Conservation (phyloP, 345 rosid species). For the Fremontodendron californicum region DNA sequence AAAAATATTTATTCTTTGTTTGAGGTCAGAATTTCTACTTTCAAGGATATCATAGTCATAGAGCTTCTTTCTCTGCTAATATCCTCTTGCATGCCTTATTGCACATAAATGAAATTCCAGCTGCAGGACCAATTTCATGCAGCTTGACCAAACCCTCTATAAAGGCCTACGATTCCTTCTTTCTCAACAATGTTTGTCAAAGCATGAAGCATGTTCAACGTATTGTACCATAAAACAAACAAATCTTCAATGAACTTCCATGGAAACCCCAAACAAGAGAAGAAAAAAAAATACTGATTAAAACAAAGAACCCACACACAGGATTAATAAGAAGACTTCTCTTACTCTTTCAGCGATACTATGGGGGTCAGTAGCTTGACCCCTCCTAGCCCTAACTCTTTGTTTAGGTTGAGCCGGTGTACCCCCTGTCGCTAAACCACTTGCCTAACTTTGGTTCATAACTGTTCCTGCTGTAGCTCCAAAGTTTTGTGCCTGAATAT, state of each 20-base stretch:
- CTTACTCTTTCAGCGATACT: no score
- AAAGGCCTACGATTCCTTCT: constrained; percentile 74
- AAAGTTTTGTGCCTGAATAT: constrained; percentile 30
- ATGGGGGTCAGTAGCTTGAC: no score
- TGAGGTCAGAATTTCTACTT: neutral
- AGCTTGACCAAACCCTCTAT: constrained; percentile 85
- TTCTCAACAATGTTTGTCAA: constrained; percentile 64
- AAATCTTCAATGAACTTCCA: neutral
- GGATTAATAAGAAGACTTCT: no score
- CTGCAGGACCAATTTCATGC: constrained; percentile 98
- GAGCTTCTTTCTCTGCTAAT: constrained; percentile 48
- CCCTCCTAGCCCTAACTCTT: no score
- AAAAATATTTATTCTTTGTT: neutral
- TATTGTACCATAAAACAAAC: neutral
- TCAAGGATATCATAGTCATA: neutral
- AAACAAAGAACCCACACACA: no score
- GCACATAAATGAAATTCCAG: constrained; percentile 98
- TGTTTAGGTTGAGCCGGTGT: no score
- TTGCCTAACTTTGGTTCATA: constrained; percentile 36
- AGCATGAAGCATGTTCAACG: constrained; percentile 72
- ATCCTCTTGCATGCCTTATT: constrained; percentile 89
- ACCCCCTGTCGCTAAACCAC: constrained; percentile 50
- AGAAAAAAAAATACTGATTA: no score
- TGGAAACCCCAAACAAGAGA: no score
- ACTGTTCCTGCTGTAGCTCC: constrained; percentile 33